Base-by-base conservation (phyloP, 148 eudicot genomes). In the Beta vulgaris region DNA sequence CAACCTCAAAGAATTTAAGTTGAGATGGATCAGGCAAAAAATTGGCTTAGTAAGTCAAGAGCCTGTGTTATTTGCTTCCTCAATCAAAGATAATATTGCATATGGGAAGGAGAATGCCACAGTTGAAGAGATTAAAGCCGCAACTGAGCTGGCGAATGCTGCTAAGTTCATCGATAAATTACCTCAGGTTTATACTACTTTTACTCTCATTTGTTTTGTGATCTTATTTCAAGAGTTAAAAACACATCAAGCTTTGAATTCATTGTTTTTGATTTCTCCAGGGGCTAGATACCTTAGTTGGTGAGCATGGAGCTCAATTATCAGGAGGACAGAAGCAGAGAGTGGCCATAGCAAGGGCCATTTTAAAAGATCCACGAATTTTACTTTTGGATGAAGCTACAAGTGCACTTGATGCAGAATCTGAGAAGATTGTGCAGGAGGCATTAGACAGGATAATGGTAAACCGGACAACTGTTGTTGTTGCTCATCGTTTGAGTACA, bases 301-400 rank as follows among this genome's bases (percentile, higher is more conserved):
- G 93, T 48, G 97, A 91, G 76, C 89, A 87, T 77, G 97, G 97
- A 81, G 82, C 83, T 28, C 91, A 89, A 48, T 81, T 91, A 29
- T 91, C 97, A 18, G 97, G 97, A 69, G 93, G 97, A 40, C 93
- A 91, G 58, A 91, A 91, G 85, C 97, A 91, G 76, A 88, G 93
- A 78, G 75, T 91, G 21, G 97, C 97, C 25, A 91, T 91, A 46
- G 91, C 97, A 7, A 82, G 97, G 80, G 97, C 97, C 31, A 88
- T 91, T 48, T 40, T 91, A 19, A 91, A 88, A 81, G 82, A 89
- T 66, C 97, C 97, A 3, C 58, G 88, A 32, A 90, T 91, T 75
- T 79, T 89, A 25, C 93, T 91, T 66, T 82, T 91, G 64, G 93
- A 91, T 68, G 97, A 91, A 85, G 97, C 97, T 44, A 91, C 97